These are phyloP conservation scores for Podospora tetraspora DNA, from an alignment of 495 filamentous ascomycete species.

Conservation along the genomic window DNA sequence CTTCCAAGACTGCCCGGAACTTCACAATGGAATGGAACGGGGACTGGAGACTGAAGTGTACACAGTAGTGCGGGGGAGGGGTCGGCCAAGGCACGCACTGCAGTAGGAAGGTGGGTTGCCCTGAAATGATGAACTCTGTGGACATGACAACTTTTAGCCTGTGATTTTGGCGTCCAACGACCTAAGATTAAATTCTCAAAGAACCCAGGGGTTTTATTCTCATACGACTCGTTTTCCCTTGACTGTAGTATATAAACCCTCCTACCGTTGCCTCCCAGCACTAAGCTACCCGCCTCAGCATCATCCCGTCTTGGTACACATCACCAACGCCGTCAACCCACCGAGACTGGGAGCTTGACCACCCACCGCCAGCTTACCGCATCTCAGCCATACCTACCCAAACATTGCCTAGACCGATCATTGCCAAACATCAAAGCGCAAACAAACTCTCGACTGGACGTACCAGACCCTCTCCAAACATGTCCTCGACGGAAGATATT, in stretches of 20 bases:
- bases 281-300: neutral
- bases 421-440: slow-evolving; percentile 4
- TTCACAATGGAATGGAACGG: neutral
- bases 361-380: neutral
- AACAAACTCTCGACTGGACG: neutral
- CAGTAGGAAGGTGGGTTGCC: neutral
- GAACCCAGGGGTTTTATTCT: neutral
- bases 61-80: neutral
- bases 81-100: neutral
- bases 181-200: neutral
- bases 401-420: neutral
- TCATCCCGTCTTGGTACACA: neutral
- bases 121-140: neutral
- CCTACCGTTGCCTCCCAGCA: neutral
- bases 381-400: neutral
- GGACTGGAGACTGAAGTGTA: neutral
- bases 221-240: neutral
- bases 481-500: slow-evolving; percentile 19
- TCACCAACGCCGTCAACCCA: neutral
- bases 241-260: neutral
- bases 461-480: slow-evolving; percentile 8
- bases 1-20: neutral
- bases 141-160: neutral
- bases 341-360: neutral
- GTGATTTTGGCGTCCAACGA: neutral